Evolutionary conservation across 805 yeast species (phyloP), one percentile per base, ranked within the genome.

Genomic region (Saturnispora sanitii): DNA sequence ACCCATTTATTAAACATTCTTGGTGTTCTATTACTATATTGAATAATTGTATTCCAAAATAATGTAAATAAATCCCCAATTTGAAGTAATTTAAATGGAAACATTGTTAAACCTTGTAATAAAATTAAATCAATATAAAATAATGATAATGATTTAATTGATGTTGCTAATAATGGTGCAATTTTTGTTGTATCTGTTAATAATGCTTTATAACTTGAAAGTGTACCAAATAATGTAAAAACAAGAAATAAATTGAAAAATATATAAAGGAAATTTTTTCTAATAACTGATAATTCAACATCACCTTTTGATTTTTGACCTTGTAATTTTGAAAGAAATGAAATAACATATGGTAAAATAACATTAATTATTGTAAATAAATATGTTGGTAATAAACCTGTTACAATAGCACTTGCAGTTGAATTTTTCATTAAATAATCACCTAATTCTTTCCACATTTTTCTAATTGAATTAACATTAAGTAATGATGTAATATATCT

Each of bases 51-150:
- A 58, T 58, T 49, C 71, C 64, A 59, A 34, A 71, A 69, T 13
- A 73, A 51, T 19, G 69, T 49, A 4, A 67, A 61, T 27, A 75
- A 61, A 53, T 75, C 80, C 16, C 79, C 77, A 31, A 71, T 58
- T 52, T 76, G 81, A 12, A 75, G 58, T 32, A 75, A 59, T 40
- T 72, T 67, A 33, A 74, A 71, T 4, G 80, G 80, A 49, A 75
- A 72, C 77, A 76, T 73, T 1, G 77, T 76, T 38, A 76, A 51
- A 0, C 87, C 92, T 56, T 82, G 92, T 42, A 82, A 67, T 18
- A 82, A 64, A 44, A 82, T 81, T 58, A 75, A 65, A 52, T 75
- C 76, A 38, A 70, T 74, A 47, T 75, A 75, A 49, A 75, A 75
- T 35, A 75, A 58, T 2, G 78, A 71, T 28, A 72, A 57, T 32